Conservation (phyloP, 495 filamentous ascomycete species). For the Penicillium steckii region DNA sequence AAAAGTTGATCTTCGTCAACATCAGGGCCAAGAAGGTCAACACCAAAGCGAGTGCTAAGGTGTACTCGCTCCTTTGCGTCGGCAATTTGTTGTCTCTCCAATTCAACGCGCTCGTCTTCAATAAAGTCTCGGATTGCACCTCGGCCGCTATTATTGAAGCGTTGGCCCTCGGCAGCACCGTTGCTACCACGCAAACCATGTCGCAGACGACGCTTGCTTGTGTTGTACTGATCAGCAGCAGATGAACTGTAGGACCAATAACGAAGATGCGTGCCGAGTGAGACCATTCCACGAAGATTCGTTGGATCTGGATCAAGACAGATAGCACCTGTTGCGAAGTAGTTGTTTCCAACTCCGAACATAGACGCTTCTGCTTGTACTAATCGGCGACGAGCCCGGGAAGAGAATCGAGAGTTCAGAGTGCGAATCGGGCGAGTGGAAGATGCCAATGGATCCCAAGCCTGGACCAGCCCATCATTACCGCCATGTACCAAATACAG, state of each 20-base stretch:
- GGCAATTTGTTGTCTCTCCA: constrained; percentile 69
- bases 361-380: constrained; percentile 68
- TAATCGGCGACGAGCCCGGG: constrained; percentile 71
- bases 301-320: constrained; percentile 87
- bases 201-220: constrained; percentile 60
- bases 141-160: constrained; percentile 58
- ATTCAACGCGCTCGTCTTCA: constrained; percentile 74
- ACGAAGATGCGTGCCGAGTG: constrained; percentile 80
- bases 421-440: constrained; percentile 77
- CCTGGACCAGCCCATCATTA: constrained; percentile 92
- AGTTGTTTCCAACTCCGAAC: constrained; percentile 68
- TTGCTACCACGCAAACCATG: constrained; percentile 60
- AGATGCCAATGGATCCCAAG: constrained; percentile 93
- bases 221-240: constrained; percentile 62
- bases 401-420: constrained; percentile 83
- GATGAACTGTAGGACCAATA: constrained; percentile 92
- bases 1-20: constrained; percentile 85
- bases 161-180: constrained; percentile 47
- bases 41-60: constrained; percentile 75
- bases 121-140: constrained; percentile 76
- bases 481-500: constrained; percentile 90
- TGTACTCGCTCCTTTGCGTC: constrained; percentile 59
- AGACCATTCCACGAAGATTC: constrained; percentile 84
- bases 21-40: constrained; percentile 69
- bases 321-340: constrained; percentile 80